Base-by-base conservation (phyloP, 116 monocot genomes). In the Posidonia oceanica region DNA sequence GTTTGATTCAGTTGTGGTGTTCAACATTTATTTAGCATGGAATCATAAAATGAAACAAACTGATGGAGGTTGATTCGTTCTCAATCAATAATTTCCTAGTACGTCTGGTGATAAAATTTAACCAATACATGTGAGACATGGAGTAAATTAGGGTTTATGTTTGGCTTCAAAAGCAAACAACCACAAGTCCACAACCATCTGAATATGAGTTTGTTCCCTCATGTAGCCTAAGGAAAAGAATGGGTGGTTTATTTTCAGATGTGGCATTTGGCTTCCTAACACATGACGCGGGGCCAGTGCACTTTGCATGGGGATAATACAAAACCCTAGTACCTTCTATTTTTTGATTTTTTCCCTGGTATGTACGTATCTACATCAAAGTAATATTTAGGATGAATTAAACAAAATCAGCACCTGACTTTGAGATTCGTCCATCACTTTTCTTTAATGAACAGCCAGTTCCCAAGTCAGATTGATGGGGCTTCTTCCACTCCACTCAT, bases 121-220 rank as follows among this genome's bases (percentile, higher is more conserved):
- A 29, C 29, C 29, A 29, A 52, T 14, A 36, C 52, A 37, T 68
- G 36, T 14, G 68, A 68, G 54, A 68, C 2, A 54, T 37, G 51
- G 68, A 68, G 53, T 68, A 14, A 15, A 53, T 54, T 52, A 52
- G 68, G 52, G 22, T 68, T 68, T 36, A 14, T 13, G 8, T 36
- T 29, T 68, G n/a, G 41, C 17, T 48, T 48, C 48, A 48, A 48
- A 65, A 65, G 20, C n/a, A 41, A 65, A 41, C 17, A 17, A 65
- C 17, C 38, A 41, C 15, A 29, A 36, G 36, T 21, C 58, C 58
- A 58, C 21, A 21, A 58, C 20, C 29, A 29, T 29, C 29, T 29
- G 29, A 29, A 29, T 0, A 29, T 29, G 29, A 29, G 48, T 12
- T 48, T 48, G 48, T 48, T 48, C 48, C 48, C 48, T 48, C 48